Evolutionary conservation across 805 yeast species (phyloP).

Genomic region (Wickerhamomyces chambardii): DNA sequence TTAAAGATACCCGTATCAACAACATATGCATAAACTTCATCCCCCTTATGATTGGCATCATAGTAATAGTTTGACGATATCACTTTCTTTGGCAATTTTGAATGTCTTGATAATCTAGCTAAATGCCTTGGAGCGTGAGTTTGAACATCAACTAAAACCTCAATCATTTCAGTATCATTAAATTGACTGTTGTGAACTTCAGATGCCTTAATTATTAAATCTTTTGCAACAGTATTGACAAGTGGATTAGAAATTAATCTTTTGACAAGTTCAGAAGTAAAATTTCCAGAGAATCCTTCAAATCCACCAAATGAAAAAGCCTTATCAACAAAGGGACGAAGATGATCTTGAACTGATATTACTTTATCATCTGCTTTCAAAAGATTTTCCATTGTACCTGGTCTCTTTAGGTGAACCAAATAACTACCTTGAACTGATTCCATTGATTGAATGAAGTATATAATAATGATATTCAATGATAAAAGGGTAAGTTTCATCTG

Average conservation of each 20-base stretch:
- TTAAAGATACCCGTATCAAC: slow-evolving; percentile 77
- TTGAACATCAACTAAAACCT: slow-evolving; percentile 27
- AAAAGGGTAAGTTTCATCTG: no score
- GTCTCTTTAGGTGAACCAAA: slow-evolving; percentile 42
- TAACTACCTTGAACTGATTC: slow-evolving; percentile 19
- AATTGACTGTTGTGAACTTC: no score
- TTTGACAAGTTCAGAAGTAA: slow-evolving; percentile 36
- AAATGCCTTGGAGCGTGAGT: slow-evolving; percentile 56
- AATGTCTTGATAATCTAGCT: slow-evolving; percentile 49
- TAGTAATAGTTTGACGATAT: slow-evolving; percentile 35
- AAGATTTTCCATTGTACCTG: slow-evolving; percentile 38
- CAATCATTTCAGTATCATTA: no score
- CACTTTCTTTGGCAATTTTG: slow-evolving; percentile 19
- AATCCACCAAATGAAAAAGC: slow-evolving; percentile 62
- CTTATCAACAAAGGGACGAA: slow-evolving; percentile 35
- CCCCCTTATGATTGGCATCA: slow-evolving; percentile 38
- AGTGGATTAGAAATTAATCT: slow-evolving; percentile 47
- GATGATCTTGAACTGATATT: slow-evolving; percentile 26
- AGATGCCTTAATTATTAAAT: slow-evolving; percentile 47
- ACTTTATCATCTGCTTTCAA: slow-evolving; percentile 32
- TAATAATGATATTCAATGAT: no score
- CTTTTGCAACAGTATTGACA: slow-evolving; percentile 64
- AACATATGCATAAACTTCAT: slow-evolving; percentile 62
- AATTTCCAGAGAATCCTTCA: slow-evolving; percentile 60
- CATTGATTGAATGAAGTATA: not conserved